phyloP scores from a whole-genome alignment of 73 alveolate genomes.

The Durusdinium trenchii region DNA sequence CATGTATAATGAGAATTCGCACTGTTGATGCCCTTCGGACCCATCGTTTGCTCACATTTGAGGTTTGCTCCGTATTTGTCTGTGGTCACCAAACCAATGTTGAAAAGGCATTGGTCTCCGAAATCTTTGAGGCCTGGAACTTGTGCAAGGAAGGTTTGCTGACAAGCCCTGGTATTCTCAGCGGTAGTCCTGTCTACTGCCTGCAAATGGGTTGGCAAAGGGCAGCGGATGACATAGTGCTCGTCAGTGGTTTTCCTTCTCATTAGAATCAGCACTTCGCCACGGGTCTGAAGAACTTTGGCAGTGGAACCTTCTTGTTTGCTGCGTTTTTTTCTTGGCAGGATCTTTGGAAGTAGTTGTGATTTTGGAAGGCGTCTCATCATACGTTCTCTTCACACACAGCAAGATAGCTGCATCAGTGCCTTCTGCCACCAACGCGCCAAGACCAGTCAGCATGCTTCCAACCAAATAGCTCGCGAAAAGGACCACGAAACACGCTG shows the following conservation, averaged over 20 bases:
- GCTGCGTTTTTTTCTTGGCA: background rate
- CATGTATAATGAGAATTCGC: background rate
- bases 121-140: background rate
- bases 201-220: background rate
- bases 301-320: background rate
- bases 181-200: background rate
- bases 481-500: background rate
- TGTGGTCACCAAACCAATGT: background rate
- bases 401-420: background rate
- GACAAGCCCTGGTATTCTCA: background rate
- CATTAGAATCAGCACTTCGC: background rate
- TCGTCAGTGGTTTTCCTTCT: background rate
- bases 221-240: background rate
- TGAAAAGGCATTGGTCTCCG: background rate
- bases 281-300: background rate
- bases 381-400: background rate
- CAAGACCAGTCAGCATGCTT: background rate
- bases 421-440: too few relatives aligned
- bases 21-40: background rate
- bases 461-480: background rate
- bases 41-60: background rate
- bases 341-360: background rate
- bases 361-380: slow-evolving; percentile 22
- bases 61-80: background rate
- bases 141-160: background rate